These are phyloP conservation scores for Podaxis pistillaris DNA, from an alignment of 768 basidiomycete genomes.

Conservation along the genomic window DNA sequence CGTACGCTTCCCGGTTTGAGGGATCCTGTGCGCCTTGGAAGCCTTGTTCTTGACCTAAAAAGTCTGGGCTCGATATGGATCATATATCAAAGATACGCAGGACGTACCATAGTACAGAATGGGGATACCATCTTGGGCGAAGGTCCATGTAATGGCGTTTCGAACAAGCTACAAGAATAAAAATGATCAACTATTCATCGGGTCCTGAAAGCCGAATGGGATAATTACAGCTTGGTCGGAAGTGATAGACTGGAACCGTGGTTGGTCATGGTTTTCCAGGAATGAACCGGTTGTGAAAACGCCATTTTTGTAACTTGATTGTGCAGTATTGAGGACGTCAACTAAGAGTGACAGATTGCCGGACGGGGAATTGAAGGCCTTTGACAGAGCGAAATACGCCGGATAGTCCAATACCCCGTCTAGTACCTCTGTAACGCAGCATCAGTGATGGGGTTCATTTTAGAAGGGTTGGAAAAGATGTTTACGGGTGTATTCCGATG, in stretches of 20 bases:
- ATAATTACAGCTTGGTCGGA: conserved; percentile 40
- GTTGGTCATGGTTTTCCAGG: conserved; percentile 69
- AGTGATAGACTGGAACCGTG: conserved; percentile 53
- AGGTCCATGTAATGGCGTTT: conserved; percentile 64
- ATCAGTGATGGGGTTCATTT: background rate
- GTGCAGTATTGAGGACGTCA: conserved; percentile 30
- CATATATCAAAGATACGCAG: background rate
- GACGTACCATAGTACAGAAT: conserved; percentile 44
- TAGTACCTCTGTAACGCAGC: conserved; percentile 36
- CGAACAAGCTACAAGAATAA: conserved; percentile 26
- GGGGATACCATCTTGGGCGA: conserved; percentile 68
- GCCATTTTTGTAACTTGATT: conserved; percentile 40
- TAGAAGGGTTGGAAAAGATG: background rate
- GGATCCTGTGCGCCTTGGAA: conserved; percentile 57
- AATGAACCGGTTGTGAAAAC: conserved; percentile 54
- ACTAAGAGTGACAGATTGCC: conserved; percentile 43
- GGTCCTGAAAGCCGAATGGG: background rate
- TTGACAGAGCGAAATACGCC: conserved; percentile 46
- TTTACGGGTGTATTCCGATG: conserved; percentile 37
- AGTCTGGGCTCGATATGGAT: background rate
- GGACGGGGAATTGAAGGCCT: conserved; percentile 52
- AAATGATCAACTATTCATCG: background rate
- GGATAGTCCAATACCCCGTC: conserved; percentile 64
- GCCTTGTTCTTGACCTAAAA: conserved; percentile 56
- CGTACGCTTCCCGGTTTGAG: conserved; percentile 60